Conservation (phyloP, 2,329 filamentous ascomycete species). For the Blastomyces emzantsi region DNA sequence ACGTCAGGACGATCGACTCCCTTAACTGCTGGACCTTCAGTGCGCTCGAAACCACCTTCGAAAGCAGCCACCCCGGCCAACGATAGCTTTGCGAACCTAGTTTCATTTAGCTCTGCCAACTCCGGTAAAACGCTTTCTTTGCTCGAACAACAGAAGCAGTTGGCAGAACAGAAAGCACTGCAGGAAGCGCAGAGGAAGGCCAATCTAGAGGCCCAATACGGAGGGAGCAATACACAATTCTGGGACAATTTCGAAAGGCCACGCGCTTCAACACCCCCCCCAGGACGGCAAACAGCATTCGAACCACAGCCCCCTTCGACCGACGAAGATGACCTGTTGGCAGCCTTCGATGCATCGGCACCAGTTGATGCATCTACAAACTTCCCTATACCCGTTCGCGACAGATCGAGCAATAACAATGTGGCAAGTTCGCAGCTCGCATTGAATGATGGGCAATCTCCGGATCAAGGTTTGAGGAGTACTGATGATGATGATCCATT, state of each 20-base stretch:
- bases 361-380: conserved; percentile 52
- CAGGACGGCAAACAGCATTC: neutral
- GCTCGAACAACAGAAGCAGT: conserved; percentile 55
- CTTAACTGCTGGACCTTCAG: conserved; percentile 25
- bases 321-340: conserved; percentile 51
- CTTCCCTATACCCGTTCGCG: conserved; percentile 42
- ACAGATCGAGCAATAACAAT: conserved; percentile 24
- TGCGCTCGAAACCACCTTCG: conserved; percentile 27
- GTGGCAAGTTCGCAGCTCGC: conserved; percentile 11
- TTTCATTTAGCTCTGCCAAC: conserved; percentile 46
- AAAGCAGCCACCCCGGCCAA: conserved; percentile 36
- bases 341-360: conserved; percentile 52
- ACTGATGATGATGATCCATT: conserved; percentile 72
- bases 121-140: conserved; percentile 59
- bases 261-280: conserved; percentile 30
- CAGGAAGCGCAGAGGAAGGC: conserved; percentile 67
- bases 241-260: conserved; percentile 61
- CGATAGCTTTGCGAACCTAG: conserved; percentile 54
- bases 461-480: conserved; percentile 24
- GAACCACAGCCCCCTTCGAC: neutral
- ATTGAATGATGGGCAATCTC: conserved; percentile 14
- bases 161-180: conserved; percentile 65
- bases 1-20: conserved; percentile 39
- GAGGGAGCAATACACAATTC: conserved; percentile 55
- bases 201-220: conserved; percentile 68